These are phyloP conservation scores for Vanrija humicola DNA, from an alignment of 1,284 basidiomycete species.

Conservation along the genomic window DNA sequence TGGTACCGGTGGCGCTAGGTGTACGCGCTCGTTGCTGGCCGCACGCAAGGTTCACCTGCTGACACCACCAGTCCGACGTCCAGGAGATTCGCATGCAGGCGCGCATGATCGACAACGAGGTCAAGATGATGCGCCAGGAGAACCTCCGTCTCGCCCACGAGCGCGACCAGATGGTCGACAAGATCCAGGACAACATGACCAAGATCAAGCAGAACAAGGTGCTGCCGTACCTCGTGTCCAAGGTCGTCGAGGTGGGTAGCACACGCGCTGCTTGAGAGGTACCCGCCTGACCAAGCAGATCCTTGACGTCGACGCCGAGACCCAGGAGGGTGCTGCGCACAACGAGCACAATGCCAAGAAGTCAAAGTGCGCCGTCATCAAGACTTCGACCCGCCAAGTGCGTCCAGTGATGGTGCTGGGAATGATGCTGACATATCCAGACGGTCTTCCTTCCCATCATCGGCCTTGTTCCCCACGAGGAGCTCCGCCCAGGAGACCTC, in stretches of 20 bases:
- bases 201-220: constrained; percentile 99
- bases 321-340: constrained; percentile 89
- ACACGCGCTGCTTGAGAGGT: no score
- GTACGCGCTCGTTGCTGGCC: not conserved
- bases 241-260: constrained; percentile 79
- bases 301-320: constrained; percentile 88
- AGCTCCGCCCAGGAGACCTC: constrained; percentile 85
- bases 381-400: constrained; percentile 88
- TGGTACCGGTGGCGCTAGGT: not conserved
- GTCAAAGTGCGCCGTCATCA: constrained; percentile 97
- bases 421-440: constrained; percentile 32
- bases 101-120: constrained; percentile 88
- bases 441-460: constrained; percentile 98
- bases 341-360: constrained; percentile 91
- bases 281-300: constrained; percentile 58
- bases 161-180: constrained; percentile 92
- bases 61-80: constrained; percentile 11
- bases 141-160: constrained; percentile 88
- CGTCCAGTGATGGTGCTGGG: constrained; percentile 9
- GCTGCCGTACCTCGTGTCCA: constrained; percentile 94
- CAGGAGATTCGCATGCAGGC: constrained; percentile 68
- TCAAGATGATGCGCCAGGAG: constrained; percentile 95
- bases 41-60: not conserved
- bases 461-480: constrained; percentile 87
- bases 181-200: constrained; percentile 95